Percentiles rank a stretch among this genome's conserved stretches.
phyloP scores from a whole-genome alignment of 2,329 filamentous ascomycete genomes.

The Pseudogymnoascus sp. region DNA sequence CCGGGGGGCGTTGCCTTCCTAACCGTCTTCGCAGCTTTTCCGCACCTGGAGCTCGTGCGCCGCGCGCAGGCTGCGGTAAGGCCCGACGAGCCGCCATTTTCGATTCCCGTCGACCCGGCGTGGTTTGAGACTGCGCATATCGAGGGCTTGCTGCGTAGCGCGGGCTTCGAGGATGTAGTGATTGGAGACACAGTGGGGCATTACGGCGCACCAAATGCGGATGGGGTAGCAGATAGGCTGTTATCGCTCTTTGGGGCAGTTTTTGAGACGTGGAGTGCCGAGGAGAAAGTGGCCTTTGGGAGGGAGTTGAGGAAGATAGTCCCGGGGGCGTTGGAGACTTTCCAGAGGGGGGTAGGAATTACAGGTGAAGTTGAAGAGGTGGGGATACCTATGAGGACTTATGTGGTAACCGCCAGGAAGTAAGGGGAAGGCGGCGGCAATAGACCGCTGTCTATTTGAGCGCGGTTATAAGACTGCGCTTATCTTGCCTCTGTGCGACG shows the following conservation, averaged over 20 bases:
- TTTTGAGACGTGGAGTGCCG: neutral
- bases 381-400: neutral
- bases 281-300: neutral
- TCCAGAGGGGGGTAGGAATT: neutral
- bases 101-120: neutral
- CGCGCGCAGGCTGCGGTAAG: neutral
- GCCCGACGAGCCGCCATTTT: neutral
- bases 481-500: neutral
- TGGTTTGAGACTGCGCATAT: neutral
- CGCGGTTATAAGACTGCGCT: neutral
- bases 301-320: neutral
- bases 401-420: neutral
- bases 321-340: neutral
- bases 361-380: neutral
- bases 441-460: neutral
- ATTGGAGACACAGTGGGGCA: neutral
- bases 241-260: neutral
- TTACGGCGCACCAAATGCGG: neutral
- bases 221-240: neutral
- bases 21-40: conserved; percentile 19
- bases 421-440: neutral
- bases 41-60: neutral
- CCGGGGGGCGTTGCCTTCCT: conserved; percentile 32
- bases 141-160: neutral
- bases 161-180: neutral